Evolutionary conservation across 2,329 filamentous ascomycete genomes (phyloP).

Genomic region (Geosmithia flava): DNA sequence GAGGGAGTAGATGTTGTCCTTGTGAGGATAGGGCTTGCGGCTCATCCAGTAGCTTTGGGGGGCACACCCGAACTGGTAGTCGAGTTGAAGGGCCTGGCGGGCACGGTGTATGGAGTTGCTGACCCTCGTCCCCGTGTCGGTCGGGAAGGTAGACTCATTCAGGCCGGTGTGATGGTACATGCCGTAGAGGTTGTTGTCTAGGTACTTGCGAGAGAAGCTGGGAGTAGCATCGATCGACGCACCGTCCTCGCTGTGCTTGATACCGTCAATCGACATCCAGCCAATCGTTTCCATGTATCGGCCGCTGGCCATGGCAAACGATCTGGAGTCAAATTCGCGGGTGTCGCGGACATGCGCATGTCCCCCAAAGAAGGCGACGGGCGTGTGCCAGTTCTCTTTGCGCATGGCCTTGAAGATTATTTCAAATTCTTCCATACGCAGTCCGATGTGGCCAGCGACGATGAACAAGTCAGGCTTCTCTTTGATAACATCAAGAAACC

Average conservation of each 20-base stretch:
- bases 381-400: constrained; percentile 62
- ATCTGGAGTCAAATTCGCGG: constrained; percentile 62
- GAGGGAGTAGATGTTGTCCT: constrained; percentile 71
- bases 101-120: constrained; percentile 57
- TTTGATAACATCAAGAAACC: constrained; percentile 80
- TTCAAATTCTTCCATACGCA: constrained; percentile 69
- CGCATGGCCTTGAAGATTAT: constrained; percentile 70
- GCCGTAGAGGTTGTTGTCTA: constrained; percentile 86
- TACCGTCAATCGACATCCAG: constrained; percentile 74
- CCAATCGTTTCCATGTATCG: constrained; percentile 93
- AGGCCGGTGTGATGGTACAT: constrained; percentile 69
- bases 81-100: constrained; percentile 58
- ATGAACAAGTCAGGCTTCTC: constrained; percentile 81
- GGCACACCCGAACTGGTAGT: constrained; percentile 69
- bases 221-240: constrained; percentile 19
- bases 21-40: constrained; percentile 59
- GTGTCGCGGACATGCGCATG: constrained; percentile 85
- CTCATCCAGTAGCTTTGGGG: constrained; percentile 74
- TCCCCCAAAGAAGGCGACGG: constrained; percentile 86
- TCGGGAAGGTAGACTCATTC: constrained; percentile 62
- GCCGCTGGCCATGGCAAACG: constrained; percentile 74
- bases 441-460: constrained; percentile 73
- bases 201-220: constrained; percentile 68
- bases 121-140: constrained; percentile 60
- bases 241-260: constrained; percentile 16